These are phyloP conservation scores for Aureobasidium pullulans DNA, from an alignment of 2,329 filamentous ascomycete genomes.

Conservation along the genomic window DNA sequence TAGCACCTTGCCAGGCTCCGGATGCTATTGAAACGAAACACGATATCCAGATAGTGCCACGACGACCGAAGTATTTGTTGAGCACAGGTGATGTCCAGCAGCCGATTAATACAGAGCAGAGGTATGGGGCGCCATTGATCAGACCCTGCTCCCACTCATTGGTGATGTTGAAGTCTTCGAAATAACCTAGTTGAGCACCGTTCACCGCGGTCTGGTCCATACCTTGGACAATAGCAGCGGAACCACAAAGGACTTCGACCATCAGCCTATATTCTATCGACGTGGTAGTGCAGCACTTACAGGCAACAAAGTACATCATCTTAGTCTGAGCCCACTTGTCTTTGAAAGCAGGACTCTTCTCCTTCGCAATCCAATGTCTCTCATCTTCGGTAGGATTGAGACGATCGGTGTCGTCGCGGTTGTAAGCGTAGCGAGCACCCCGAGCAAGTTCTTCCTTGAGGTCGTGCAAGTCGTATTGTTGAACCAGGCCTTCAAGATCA, in stretches of 20 bases:
- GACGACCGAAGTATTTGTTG: slow-evolving; percentile 52
- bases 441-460: slow-evolving; percentile 20
- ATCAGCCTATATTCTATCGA: background rate
- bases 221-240: slow-evolving; percentile 49
- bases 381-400: slow-evolving; percentile 52
- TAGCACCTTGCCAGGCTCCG: slow-evolving; percentile 24
- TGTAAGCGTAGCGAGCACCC: slow-evolving; percentile 21
- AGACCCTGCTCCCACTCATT: slow-evolving; percentile 27
- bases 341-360: slow-evolving; percentile 60
- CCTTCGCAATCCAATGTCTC: slow-evolving; percentile 48
- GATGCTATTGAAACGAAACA: slow-evolving; percentile 57
- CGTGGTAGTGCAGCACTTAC: slow-evolving; percentile 25
- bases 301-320: slow-evolving; percentile 44
- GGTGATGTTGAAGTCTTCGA: slow-evolving; percentile 22
- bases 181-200: slow-evolving; percentile 30
- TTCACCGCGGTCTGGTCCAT: slow-evolving; percentile 47
- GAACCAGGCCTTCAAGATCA: slow-evolving; percentile 22
- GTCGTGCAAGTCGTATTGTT: slow-evolving; percentile 20
- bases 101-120: slow-evolving; percentile 38
- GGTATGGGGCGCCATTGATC: slow-evolving; percentile 39
- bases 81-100: slow-evolving; percentile 50
- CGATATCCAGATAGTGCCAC: slow-evolving; percentile 57
- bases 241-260: slow-evolving; percentile 33
- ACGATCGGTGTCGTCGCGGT: slow-evolving; percentile 18
- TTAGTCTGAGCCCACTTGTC: slow-evolving; percentile 54